phyloP scores from a whole-genome alignment of 176 grass and related monocot genomes.

The Lolium multiflorum region DNA sequence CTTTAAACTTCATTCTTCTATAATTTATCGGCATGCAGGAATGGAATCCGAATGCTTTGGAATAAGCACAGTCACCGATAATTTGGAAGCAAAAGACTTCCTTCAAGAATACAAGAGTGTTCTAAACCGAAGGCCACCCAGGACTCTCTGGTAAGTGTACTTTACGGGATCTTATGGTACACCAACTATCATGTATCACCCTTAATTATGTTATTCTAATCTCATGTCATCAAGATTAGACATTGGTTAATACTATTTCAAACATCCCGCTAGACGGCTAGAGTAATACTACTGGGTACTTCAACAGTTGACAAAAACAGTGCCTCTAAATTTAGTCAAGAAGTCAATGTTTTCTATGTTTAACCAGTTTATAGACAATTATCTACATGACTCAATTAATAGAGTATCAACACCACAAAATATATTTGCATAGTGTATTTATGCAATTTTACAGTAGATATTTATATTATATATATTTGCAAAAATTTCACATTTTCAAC shows the following conservation, averaged over 20 bases:
- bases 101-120: constrained; percentile 67
- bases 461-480: no score
- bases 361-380: no score
- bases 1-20: neutral
- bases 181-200: neutral
- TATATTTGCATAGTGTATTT: no score
- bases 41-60: constrained; percentile 68
- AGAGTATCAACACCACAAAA: no score
- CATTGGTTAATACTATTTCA: neutral
- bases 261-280: no score
- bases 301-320: no score
- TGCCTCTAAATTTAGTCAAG: no score
- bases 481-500: no score
- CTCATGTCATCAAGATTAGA: neutral
- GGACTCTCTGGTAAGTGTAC: constrained; percentile 67
- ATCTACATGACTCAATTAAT: no score
- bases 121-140: constrained; percentile 71
- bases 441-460: no score
- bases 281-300: no score
- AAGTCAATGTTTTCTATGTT: no score
- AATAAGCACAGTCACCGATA: constrained; percentile 26
- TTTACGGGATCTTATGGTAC: neutral
- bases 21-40: constrained; percentile 40
- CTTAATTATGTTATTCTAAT: neutral
- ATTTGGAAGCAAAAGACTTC: constrained; percentile 62